These are phyloP conservation scores for Vigna nakashimae DNA, from an alignment of 306 rosid genomes.

Conservation along the genomic window DNA sequence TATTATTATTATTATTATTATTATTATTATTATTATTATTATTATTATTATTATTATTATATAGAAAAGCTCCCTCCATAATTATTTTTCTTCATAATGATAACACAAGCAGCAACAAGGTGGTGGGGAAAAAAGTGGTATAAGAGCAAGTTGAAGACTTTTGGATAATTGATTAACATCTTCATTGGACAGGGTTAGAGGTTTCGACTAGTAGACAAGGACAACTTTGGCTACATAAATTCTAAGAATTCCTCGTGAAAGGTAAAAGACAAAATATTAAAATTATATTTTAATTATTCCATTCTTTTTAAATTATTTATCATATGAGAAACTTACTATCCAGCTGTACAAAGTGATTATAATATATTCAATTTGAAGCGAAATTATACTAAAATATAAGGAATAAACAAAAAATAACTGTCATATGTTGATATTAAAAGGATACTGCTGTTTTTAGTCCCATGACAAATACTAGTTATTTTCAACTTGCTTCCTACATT, in stretches of 20 bases:
- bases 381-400: no score
- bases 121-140: neutral
- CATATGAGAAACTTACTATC: neutral
- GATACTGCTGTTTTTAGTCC: no score
- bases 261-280: neutral
- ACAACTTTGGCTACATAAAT: neutral
- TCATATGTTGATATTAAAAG: no score
- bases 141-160: neutral
- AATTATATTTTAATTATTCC: neutral
- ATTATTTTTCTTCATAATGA: neutral
- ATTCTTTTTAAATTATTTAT: neutral
- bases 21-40: no score
- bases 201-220: neutral
- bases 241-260: no score
- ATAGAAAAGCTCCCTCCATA: neutral
- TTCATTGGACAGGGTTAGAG: neutral
- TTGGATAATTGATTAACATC: neutral
- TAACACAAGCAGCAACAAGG: neutral
- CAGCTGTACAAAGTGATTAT: no score
- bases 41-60: no score
- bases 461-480: no score
- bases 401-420: no score
- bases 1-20: no score
- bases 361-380: neutral
- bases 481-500: no score